Base-by-base conservation (phyloP, 2,329 filamentous ascomycete species). In the Dendrostoma leiphaemia region DNA sequence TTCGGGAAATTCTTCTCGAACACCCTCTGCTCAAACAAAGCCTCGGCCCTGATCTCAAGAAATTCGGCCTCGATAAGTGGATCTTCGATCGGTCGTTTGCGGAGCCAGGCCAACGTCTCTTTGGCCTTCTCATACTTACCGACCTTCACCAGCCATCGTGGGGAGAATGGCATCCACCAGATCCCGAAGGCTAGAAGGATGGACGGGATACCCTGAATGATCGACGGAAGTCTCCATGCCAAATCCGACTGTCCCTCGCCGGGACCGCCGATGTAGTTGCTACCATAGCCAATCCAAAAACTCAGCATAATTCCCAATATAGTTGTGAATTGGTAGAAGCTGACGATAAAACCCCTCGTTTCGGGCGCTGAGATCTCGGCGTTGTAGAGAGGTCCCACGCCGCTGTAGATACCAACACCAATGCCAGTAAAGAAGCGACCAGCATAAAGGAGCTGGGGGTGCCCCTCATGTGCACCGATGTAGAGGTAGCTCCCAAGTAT, bases 291-390 rank as follows among this genome's bases (percentile, higher is more conserved):
- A 31, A 75, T 65, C 74, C 75, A 78, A 64, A 76, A 78, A 0
- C 71, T 74, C 21, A 80, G 70, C 72, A 78, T 76, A 49, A 84
- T 80, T 17, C 80, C 80, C 28, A 81, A 72, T 4, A 78, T 81
- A 53, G 83, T 85, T 5, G 82, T 80, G 15, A 88, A 75, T 59
- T 86, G 85, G 56, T 88, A 84, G 8, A 88, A 74, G 6, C 80
- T 82, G 13, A 88, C 83, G 2, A 88, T 74, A 15, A 84, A 79
- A 34, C 85, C 86, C 53, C 86, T 75, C n/a, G 88, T 76, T 65
- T 89, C 84, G 1, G 85, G 84, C 9, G 84, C 77, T 1, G 80
- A 77, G 5, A 78, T 69, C 62, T 83, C 80, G 24, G 76, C 74
- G 45, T 77, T 78, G 62, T 80, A 80, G 0, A 79, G 60, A 1